A percentile compares a stretch with the other conserved stretches of the same genome.
These are phyloP conservation scores for Chlamydomonas reinhardtii DNA, from an alignment of 163 green algal genomes.

Conservation along the genomic window DNA sequence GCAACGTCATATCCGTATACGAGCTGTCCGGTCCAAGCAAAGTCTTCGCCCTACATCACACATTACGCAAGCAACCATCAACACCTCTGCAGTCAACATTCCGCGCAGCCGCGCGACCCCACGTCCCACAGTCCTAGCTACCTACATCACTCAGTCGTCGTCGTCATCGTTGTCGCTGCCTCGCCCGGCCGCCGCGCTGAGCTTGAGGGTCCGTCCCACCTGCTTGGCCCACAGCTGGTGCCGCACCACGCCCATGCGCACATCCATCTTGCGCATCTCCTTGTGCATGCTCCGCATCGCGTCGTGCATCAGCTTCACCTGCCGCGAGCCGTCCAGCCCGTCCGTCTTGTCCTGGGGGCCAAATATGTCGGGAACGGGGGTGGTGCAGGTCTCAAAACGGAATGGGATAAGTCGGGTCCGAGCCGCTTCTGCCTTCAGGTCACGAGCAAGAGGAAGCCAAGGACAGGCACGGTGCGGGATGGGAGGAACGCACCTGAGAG, in stretches of 20 bases:
- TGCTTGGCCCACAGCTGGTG: constrained; percentile 48
- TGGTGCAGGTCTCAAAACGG: not conserved
- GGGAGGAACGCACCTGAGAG: too few relatives aligned
- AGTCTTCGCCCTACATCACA: too few relatives aligned
- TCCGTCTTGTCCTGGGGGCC: constrained; percentile 42
- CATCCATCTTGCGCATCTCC: constrained; percentile 58
- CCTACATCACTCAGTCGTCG: not conserved
- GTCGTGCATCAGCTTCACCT: constrained; percentile 52
- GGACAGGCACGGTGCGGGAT: too few relatives aligned
- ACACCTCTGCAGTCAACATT: too few relatives aligned
- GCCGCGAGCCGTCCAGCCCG: constrained; percentile 30
- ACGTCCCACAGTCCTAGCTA: too few relatives aligned
- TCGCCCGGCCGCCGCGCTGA: not conserved
- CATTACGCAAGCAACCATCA: too few relatives aligned
- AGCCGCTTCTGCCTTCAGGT: too few relatives aligned
- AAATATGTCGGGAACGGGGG: too few relatives aligned
- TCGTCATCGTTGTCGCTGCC: constrained; percentile 3
- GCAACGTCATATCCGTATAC: too few relatives aligned
- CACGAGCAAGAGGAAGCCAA: too few relatives aligned
- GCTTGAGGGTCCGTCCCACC: not conserved
- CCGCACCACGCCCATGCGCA: constrained; percentile 54
- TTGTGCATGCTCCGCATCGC: constrained; percentile 46
- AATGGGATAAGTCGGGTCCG: not conserved
- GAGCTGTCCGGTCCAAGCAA: too few relatives aligned
- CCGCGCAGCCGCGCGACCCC: too few relatives aligned